These are phyloP conservation scores for Phytopythium delawarense DNA, from an alignment of 352 stramenopile genomes.

Conservation along the genomic window DNA sequence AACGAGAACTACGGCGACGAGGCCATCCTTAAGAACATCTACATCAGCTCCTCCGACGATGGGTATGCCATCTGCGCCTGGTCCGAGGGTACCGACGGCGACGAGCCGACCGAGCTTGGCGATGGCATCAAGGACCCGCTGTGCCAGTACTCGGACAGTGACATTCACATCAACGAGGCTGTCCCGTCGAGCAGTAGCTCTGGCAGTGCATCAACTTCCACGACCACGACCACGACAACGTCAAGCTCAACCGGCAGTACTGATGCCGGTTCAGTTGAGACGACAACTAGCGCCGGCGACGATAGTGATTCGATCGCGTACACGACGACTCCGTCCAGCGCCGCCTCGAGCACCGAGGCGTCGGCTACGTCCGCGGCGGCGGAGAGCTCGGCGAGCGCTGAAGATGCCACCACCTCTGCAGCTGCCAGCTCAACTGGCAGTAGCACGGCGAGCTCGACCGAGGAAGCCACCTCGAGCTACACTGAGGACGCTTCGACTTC, in stretches of 20 bases:
- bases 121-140: constrained; percentile 17
- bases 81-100: constrained; percentile 20
- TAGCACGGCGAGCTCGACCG: background rate
- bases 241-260: constrained; percentile 1
- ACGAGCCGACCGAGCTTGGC: constrained; percentile 17
- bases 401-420: background rate
- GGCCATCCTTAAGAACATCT: constrained; percentile 33
- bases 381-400: background rate
- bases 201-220: background rate
- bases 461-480: constrained; percentile 1
- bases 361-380: background rate
- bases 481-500: background rate
- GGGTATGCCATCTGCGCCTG: constrained; percentile 27
- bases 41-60: constrained; percentile 15
- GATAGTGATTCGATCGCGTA: background rate
- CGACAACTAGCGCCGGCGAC: background rate
- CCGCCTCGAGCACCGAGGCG: background rate
- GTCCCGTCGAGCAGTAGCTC: constrained; percentile 1
- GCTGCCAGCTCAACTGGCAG: background rate
- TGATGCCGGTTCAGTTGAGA: background rate
- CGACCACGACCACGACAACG: background rate
- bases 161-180: constrained; percentile 21
- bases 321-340: background rate
- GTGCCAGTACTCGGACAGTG: constrained; percentile 15
- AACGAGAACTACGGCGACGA: constrained; percentile 34